Evolutionary conservation across 2,329 filamentous ascomycete genomes (phyloP).

Genomic region (Conoideocrella luteorostrata): DNA sequence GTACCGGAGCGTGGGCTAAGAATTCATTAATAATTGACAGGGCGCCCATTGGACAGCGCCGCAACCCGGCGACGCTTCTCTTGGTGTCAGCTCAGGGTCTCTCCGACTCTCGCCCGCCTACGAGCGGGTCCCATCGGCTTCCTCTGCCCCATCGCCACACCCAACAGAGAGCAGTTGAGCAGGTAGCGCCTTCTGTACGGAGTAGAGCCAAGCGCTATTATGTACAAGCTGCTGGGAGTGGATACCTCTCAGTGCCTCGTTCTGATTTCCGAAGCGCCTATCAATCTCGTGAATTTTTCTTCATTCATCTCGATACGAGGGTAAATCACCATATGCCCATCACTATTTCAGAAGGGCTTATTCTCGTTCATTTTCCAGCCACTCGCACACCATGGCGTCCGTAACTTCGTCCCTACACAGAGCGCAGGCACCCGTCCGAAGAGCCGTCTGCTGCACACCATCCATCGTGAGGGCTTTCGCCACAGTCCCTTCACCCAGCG

Average conservation of each 20-base stretch:
- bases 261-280: neutral
- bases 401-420: conserved; percentile 35
- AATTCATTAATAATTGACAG: too few species aligned
- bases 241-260: too few species aligned
- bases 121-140: conserved; percentile 1
- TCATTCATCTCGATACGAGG: neutral
- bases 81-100: neutral
- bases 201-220: neutral
- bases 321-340: neutral
- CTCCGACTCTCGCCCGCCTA: neutral
- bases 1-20: too few species aligned
- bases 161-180: too few species aligned
- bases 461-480: conserved; percentile 34
- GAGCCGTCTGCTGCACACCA: conserved; percentile 29
- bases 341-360: too few species aligned
- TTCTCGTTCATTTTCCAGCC: too few species aligned
- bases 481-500: conserved; percentile 34
- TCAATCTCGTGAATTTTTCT: neutral
- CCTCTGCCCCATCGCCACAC: too few species aligned
- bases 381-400: conserved; percentile 23
- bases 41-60: neutral
- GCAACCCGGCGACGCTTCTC: neutral
- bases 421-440: conserved; percentile 35
- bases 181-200: too few species aligned
- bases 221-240: neutral